phyloP scores from a whole-genome alignment of 495 filamentous ascomycete genomes.

The Recurvomyces mirabilis region DNA sequence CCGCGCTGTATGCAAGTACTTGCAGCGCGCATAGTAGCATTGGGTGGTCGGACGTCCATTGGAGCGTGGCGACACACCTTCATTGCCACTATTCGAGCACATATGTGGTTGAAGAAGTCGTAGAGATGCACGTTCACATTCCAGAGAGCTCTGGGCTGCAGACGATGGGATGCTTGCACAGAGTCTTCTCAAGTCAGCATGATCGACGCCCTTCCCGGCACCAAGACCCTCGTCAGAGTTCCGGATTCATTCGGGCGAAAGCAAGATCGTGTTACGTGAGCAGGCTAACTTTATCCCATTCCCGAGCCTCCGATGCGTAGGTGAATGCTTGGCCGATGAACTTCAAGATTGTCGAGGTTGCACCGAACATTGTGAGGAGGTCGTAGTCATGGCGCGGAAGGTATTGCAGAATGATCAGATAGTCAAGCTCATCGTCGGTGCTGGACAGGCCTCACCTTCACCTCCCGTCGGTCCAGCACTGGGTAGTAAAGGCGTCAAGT shows the following conservation, averaged over 20 bases:
- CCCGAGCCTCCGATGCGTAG: no score
- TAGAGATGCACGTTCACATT: conserved; percentile 3
- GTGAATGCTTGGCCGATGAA: no score
- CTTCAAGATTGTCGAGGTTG: no score
- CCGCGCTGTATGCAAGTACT: background rate
- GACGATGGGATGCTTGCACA: background rate
- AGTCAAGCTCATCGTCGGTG: conserved; percentile 96
- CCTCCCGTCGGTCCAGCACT: conserved; percentile 96
- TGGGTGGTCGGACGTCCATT: no score
- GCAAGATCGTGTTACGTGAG: no score
- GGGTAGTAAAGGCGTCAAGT: conserved; percentile 96
- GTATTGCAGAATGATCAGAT: conserved; percentile 64
- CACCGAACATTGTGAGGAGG: no score
- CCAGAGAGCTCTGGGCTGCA: conserved; percentile 10
- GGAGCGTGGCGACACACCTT: no score
- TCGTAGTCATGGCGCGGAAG: conserved; percentile 87
- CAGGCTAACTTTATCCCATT: no score
- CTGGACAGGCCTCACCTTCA: conserved; percentile 89
- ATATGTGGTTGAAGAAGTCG: background rate
- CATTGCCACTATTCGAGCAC: background rate
- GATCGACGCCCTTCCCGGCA: no score
- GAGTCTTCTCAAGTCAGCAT: background rate
- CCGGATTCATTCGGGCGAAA: no score
- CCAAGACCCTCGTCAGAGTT: no score
- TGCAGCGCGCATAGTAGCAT: conserved; percentile 3